Evolutionary conservation across 148 eudicot genomes (phyloP).

Genomic region (Nepenthes gracilis): DNA sequence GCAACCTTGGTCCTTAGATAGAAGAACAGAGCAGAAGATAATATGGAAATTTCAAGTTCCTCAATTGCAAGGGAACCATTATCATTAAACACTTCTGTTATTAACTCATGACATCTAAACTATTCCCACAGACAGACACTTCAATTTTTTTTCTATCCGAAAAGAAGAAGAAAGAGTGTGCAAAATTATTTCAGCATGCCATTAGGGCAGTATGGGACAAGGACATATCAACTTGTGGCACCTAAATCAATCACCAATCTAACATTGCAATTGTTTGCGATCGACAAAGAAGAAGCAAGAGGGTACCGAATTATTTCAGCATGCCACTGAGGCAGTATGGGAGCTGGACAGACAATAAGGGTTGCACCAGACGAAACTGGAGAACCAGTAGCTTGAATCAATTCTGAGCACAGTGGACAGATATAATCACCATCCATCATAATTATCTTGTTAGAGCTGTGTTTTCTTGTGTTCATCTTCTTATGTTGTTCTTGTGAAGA

Average conservation of each 20-base stretch:
- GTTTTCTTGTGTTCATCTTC: slow-evolving; percentile 23
- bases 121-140: too few species aligned
- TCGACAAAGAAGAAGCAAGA: not conserved
- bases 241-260: slow-evolving; percentile 35
- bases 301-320: slow-evolving; percentile 82
- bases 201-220: slow-evolving; percentile 81
- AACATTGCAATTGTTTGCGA: too few species aligned
- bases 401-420: slow-evolving; percentile 64
- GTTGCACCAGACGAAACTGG: slow-evolving; percentile 86
- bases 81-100: too few species aligned
- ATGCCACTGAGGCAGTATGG: slow-evolving; percentile 94
- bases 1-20: too few species aligned
- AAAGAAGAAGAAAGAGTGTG: slow-evolving; percentile 13
- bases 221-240: slow-evolving; percentile 94
- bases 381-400: slow-evolving; percentile 61
- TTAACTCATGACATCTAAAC: too few species aligned
- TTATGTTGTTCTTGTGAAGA: slow-evolving; percentile 11
- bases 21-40: too few species aligned
- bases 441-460: slow-evolving; percentile 25
- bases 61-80: too few species aligned
- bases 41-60: too few species aligned
- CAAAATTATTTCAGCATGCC: slow-evolving; percentile 96
- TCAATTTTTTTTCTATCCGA: too few species aligned
- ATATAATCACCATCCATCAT: slow-evolving; percentile 42
- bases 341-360: slow-evolving; percentile 90